These are phyloP conservation scores for Aspergillus haitiensis DNA, from an alignment of 495 filamentous ascomycete species.

Conservation along the genomic window DNA sequence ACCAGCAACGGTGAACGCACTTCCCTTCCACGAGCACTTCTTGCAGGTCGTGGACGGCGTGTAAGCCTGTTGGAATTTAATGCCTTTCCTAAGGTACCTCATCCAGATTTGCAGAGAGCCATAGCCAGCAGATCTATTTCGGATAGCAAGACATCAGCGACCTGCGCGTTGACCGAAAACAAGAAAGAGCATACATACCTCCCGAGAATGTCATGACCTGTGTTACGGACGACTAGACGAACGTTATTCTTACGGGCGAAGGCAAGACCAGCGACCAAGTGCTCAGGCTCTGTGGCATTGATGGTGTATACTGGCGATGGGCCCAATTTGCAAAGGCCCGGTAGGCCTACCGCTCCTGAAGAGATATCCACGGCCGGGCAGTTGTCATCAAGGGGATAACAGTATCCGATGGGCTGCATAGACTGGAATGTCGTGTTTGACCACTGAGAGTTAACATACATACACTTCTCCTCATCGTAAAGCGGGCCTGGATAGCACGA, in stretches of 20 bases:
- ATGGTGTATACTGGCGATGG: slow-evolving; percentile 30
- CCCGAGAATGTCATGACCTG: slow-evolving; percentile 50
- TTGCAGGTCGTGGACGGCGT: slow-evolving; percentile 20
- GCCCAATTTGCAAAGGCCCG: slow-evolving; percentile 26
- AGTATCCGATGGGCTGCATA: slow-evolving; percentile 30
- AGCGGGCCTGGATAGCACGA: slow-evolving; percentile 52
- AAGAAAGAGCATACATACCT: slow-evolving; percentile 44
- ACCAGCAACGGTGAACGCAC: slow-evolving; percentile 37
- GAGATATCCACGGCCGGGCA: slow-evolving; percentile 33
- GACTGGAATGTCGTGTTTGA: slow-evolving; percentile 31
- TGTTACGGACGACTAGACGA: slow-evolving; percentile 60
- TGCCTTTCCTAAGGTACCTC: slow-evolving; percentile 33
- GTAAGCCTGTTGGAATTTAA: slow-evolving; percentile 31
- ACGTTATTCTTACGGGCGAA: slow-evolving; percentile 56
- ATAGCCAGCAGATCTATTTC: slow-evolving; percentile 34
- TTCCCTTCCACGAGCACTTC: slow-evolving; percentile 29
- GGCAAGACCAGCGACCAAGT: slow-evolving; percentile 36
- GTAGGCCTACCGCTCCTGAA: slow-evolving; percentile 31
- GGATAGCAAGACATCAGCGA: slow-evolving; percentile 23
- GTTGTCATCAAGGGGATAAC: slow-evolving; percentile 30
- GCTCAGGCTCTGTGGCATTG: slow-evolving; percentile 30
- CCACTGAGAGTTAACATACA: slow-evolving; percentile 29
- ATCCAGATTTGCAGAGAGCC: slow-evolving; percentile 43
- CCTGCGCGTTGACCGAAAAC: slow-evolving; percentile 26
- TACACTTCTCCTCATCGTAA: slow-evolving; percentile 30